phyloP scores from a whole-genome alignment of 345 rosid species.

The Gossypium mustelinum region DNA sequence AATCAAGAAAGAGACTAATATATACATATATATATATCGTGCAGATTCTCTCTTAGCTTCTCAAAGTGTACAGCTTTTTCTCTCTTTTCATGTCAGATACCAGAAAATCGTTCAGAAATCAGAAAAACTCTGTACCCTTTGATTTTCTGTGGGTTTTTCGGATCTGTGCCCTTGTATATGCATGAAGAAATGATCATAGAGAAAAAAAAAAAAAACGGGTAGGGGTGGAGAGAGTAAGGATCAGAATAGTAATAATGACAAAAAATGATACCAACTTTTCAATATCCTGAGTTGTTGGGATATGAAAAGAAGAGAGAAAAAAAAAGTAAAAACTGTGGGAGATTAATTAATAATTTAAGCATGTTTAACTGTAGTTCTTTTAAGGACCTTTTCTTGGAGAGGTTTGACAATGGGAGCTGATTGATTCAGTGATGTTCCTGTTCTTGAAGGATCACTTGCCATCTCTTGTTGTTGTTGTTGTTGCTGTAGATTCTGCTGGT shows the following conservation, averaged over 20 bases:
- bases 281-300: constrained; percentile 37
- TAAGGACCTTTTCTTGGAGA: constrained; percentile 71
- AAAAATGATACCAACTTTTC: constrained; percentile 29
- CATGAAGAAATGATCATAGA: constrained; percentile 27
- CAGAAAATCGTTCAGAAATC: constrained; percentile 42
- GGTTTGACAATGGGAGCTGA: constrained; percentile 36
- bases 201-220: not conserved
- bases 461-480: constrained; percentile 29
- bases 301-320: not conserved
- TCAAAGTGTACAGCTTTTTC: constrained; percentile 13
- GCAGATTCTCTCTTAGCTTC: constrained; percentile 35
- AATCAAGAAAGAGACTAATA: not conserved
- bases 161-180: constrained; percentile 36
- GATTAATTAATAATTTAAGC: constrained; percentile 13
- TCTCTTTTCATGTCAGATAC: constrained; percentile 29
- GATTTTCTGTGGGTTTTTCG: constrained; percentile 38
- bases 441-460: constrained; percentile 48
- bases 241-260: constrained; percentile 31
- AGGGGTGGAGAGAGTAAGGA: not conserved
- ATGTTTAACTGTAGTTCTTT: constrained; percentile 13
- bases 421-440: constrained; percentile 41
- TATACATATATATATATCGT: constrained; percentile 21
- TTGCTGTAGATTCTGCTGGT: constrained; percentile 27
- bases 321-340: not conserved
- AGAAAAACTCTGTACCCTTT: constrained; percentile 27